Base-by-base conservation (phyloP, 495 filamentous ascomycete species). In the Stereocaulon alpinum region DNA sequence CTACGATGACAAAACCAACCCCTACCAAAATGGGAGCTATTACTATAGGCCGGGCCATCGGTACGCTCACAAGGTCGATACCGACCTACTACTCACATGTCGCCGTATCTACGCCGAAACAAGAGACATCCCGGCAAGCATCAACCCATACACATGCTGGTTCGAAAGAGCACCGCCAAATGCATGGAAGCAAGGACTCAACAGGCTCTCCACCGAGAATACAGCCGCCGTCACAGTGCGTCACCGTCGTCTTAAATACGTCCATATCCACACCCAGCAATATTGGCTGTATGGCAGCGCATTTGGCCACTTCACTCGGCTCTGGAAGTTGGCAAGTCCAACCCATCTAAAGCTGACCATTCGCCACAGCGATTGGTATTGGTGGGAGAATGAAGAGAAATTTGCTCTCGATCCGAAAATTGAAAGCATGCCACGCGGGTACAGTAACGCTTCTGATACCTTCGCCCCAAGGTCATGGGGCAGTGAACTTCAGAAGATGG, bases 341-440 rank as follows among this genome's bases (percentile, higher is more conserved):
- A 41, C 40, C 14, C 52, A 49, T 27, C 43, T 73, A 1, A 68
- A 55, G 29, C 58, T 73, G 18, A 72, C 70, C 6, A 12, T 73
- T 30, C 57, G 70, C 2, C 65, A 71, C 45, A 67, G 65, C 10
- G 70, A 73, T 55, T 73, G 70, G 70, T 71, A 64, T 62, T 65
- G 43, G 37, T 69, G 70, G 70, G 70, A 71, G 59, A 32, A 41
- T 18, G 63, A 63, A 9, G 54, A 34, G 9, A 53, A 63, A 0
- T 48, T 72, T n/a, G 27, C 40, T 14, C 51, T 73, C 1, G 49
- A 67, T 42, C 62, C 65, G 34, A 61, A 55, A 24, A n/a, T n/a
- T n/a, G n/a, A n/a, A n/a, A n/a, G 40, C 43, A 61, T 52, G 27
- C 41, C 17, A 45, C 47, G 11, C 17, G 55, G 1, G 32, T 56